A percentile compares a stretch with the other conserved stretches of the same genome.
Conservation (phyloP, 2,329 filamentous ascomycete species). For the Ceratocystis destructans region DNA sequence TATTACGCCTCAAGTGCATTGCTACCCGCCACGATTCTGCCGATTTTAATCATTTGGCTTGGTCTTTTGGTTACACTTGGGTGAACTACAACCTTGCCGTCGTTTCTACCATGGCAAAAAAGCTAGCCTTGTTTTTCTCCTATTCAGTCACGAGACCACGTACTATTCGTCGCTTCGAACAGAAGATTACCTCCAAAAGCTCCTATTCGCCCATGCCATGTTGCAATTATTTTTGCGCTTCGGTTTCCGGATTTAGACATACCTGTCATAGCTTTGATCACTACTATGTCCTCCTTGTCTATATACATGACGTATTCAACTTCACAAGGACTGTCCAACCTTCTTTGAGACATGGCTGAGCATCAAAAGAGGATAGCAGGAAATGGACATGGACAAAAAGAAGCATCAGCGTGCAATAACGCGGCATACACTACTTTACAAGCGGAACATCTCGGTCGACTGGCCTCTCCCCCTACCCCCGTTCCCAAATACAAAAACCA, state of each 20-base stretch:
- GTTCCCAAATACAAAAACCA: no score
- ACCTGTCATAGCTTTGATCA: neutral
- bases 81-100: neutral
- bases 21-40: neutral
- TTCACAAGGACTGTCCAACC: constrained; percentile 8
- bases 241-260: neutral
- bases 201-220: neutral
- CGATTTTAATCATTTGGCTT: neutral
- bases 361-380: neutral
- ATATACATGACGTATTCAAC: constrained; percentile 1
- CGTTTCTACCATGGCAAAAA: neutral
- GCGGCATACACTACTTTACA: neutral
- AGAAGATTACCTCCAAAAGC: neutral
- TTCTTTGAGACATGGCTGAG: constrained; percentile 2
- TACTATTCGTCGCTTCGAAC: neutral
- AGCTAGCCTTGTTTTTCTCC: neutral
- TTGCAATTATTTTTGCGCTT: neutral
- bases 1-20: neutral
- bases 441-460: no score
- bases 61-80: neutral
- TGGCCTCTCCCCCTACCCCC: no score
- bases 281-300: neutral
- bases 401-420: neutral
- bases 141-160: neutral
- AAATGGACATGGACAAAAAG: neutral